These are phyloP conservation scores for Blepharisma undulans DNA, from an alignment of 169 alveolate species.

Conservation along the genomic window DNA sequence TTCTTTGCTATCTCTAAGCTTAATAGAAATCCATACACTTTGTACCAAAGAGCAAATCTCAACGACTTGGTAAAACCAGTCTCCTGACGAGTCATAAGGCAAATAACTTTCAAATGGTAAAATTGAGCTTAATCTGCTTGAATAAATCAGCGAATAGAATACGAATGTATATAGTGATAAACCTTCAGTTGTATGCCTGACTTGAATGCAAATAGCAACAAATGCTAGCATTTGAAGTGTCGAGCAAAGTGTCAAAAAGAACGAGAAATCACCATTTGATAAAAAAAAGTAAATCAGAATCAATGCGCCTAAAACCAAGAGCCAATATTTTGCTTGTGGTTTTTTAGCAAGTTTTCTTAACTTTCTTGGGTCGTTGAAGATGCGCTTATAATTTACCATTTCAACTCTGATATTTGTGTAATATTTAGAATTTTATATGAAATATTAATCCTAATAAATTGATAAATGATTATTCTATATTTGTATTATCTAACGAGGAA, in stretches of 20 bases:
- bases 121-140: slow-evolving; percentile 87
- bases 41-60: slow-evolving; percentile 85
- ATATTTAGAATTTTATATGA: too few species aligned
- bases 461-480: too few species aligned
- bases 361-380: slow-evolving; percentile 21
- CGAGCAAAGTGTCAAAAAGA: slow-evolving; percentile 90
- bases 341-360: not conserved
- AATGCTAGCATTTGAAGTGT: slow-evolving; percentile 88
- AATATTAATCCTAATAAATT: too few species aligned
- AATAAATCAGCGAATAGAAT: slow-evolving; percentile 84
- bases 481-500: not conserved
- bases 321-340: slow-evolving; percentile 45
- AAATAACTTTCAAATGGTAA: slow-evolving; percentile 92
- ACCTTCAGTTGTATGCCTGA: slow-evolving; percentile 85
- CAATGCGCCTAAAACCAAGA: slow-evolving; percentile 61
- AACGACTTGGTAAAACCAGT: slow-evolving; percentile 91
- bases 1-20: slow-evolving; percentile 81
- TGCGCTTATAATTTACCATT: too few species aligned
- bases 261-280: slow-evolving; percentile 94
- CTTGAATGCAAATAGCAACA: slow-evolving; percentile 87
- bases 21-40: slow-evolving; percentile 83
- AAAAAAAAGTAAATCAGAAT: slow-evolving; percentile 78
- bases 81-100: slow-evolving; percentile 94
- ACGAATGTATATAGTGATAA: slow-evolving; percentile 89
- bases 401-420: too few species aligned